Base-by-base conservation (phyloP, 192 early-diverging fungal species). In the Coemansia sp. region DNA sequence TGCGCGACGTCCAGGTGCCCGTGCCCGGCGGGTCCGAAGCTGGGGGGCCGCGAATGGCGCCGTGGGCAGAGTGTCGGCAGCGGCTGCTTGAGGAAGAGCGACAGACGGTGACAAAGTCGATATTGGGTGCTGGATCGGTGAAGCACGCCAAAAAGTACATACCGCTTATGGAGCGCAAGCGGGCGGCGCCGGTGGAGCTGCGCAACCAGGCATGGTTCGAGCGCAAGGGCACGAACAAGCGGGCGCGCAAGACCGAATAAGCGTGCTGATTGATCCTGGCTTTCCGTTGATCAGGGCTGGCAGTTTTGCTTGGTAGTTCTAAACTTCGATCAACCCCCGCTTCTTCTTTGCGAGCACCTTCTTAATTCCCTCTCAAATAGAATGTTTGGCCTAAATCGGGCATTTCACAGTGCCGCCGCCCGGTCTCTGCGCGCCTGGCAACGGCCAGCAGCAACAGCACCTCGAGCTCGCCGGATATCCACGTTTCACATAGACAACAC, bases 141-240 rank as follows among this genome's bases (percentile, higher is more conserved):
- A 58, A 48, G 50, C 17, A 48, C n/a, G 34, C 66, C 25, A 31
- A 55, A 29, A 58, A 31, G n/a, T 78, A 78, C n/a, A 61, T 54
- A 50, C 64, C 67, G 11, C 52, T 78, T 39, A 35, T 40, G n/a
- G 27, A 67, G 48, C 63, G 75, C 40, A 60, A 45, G 39, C 49
- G 69, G 11, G 69, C 69, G 14, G 60, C 56, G n/a, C 64, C 63
- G 6, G 75, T 72, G 9, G 60, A 67, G 9, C 43, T 40, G 54
- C 63, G 75, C 26, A 78, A 78, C 54, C 55, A 55, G 39, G 48
- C 53, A 25, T 78, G 75, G 75, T 38, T 68, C 15, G 64, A 62
- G 54, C 67, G 75, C 38, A 78, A 67, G 53, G 68, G 59, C 29
- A 38, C 30, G 8, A 21, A 38, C 22, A 60, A 63, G 40, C 57